These are phyloP conservation scores for Tuber calosporum DNA, from an alignment of 495 filamentous ascomycete species.

Conservation along the genomic window DNA sequence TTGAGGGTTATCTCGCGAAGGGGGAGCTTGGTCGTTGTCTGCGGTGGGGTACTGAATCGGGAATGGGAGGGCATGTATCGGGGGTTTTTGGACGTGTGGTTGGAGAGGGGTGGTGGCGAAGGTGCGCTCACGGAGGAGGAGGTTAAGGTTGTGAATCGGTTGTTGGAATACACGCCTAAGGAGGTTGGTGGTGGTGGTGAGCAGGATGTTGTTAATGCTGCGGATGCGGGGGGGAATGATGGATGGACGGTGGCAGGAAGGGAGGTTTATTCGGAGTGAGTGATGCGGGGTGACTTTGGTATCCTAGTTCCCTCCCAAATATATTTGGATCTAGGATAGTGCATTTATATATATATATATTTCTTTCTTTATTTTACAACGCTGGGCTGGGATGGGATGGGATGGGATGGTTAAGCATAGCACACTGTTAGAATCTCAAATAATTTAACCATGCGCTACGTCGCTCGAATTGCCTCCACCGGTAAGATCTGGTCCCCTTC, in stretches of 20 bases:
- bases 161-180: slow-evolving; percentile 1
- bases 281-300: neutral
- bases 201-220: neutral
- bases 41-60: neutral
- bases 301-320: neutral
- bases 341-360: neutral
- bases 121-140: neutral
- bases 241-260: neutral
- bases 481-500: neutral
- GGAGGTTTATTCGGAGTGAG: neutral
- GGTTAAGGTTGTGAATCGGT: neutral
- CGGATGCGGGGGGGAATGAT: neutral
- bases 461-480: neutral
- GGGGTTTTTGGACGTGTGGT: neutral
- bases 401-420: neutral
- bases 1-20: neutral
- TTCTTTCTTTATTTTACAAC: no score
- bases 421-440: neutral
- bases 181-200: neutral
- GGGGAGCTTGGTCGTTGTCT: neutral
- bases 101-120: neutral
- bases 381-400: neutral
- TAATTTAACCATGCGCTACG: neutral
- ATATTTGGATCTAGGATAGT: neutral
- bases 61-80: neutral